Conservation (phyloP, 371 early-diverging fungal species). For the Mortierella sp. region DNA sequence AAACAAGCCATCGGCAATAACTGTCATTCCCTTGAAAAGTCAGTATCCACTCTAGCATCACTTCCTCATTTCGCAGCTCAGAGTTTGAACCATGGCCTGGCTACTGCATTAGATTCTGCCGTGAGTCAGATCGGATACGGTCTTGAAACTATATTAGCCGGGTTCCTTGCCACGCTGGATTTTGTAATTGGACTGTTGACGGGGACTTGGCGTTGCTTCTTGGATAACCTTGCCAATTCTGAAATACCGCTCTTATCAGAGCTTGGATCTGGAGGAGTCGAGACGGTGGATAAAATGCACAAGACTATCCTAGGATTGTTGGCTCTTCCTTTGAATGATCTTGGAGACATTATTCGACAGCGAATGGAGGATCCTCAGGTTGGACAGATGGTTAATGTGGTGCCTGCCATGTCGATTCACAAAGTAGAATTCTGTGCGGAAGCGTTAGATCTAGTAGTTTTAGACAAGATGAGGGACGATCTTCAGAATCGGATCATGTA, state of each 20-base stretch:
- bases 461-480: conserved; percentile 17
- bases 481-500: conserved; percentile 20
- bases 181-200: conserved; percentile 26
- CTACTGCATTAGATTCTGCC: conserved; percentile 10
- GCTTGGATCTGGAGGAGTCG: conserved; percentile 27
- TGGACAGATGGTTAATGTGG: not conserved
- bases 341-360: conserved; percentile 21
- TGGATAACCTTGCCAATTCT: conserved; percentile 20
- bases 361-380: conserved; percentile 31
- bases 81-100: conserved; percentile 24
- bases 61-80: conserved; percentile 37
- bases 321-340: conserved; percentile 25
- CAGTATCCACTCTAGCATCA: conserved; percentile 4
- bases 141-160: conserved; percentile 16
- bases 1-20: conserved; percentile 16
- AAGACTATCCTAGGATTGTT: conserved; percentile 7
- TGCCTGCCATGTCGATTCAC: not conserved
- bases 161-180: conserved; percentile 25
- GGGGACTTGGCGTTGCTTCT: conserved; percentile 53
- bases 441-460: not conserved
- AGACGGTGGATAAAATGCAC: conserved; percentile 38
- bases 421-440: conserved; percentile 24
- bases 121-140: conserved; percentile 39
- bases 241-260: conserved; percentile 35
- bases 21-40: conserved; percentile 26